Conservation (phyloP, 495 filamentous ascomycete species). For the Penicillium malachiteum region DNA sequence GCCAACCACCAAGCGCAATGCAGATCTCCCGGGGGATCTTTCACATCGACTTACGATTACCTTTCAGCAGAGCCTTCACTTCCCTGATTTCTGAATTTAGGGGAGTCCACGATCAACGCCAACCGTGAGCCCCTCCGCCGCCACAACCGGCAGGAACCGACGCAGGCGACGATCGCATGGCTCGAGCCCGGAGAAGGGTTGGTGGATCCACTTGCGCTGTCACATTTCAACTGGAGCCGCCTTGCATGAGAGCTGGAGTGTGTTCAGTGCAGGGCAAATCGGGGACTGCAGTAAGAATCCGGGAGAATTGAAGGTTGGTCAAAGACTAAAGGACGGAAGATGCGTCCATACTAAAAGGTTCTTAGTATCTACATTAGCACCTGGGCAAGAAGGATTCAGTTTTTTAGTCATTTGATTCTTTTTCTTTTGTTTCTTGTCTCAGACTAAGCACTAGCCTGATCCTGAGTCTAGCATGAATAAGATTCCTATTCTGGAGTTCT, state of each 20-base stretch:
- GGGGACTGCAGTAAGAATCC: not conserved
- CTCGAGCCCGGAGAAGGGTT: slow-evolving; percentile 12
- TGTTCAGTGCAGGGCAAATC: slow-evolving; percentile 16
- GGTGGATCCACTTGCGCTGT: slow-evolving; percentile 29
- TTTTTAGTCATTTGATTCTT: no score
- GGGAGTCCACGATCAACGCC: slow-evolving; percentile 13
- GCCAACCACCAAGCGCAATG: not conserved
- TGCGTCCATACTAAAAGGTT: no score
- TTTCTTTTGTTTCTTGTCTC: no score
- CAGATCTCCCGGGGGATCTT: not conserved
- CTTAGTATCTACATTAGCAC: not conserved
- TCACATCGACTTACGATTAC: not conserved
- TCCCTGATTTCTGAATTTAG: not conserved
- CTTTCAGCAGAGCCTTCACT: not conserved
- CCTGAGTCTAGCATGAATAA: no score
- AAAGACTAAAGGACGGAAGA: no score
- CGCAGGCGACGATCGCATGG: slow-evolving; percentile 26
- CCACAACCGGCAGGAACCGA: slow-evolving; percentile 30
- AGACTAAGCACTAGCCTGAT: no score
- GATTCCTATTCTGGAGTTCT: no score
- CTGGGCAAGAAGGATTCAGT: not conserved
- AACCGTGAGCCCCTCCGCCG: slow-evolving; percentile 16
- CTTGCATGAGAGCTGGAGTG: slow-evolving; percentile 23
- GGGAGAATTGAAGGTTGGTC: no score
- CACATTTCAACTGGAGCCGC: slow-evolving; percentile 22